A percentile compares a stretch with the other conserved stretches of the same genome.
Conservation (phyloP, 2,329 filamentous ascomycete genomes). For the Stagonosporopsis rhizophila region DNA sequence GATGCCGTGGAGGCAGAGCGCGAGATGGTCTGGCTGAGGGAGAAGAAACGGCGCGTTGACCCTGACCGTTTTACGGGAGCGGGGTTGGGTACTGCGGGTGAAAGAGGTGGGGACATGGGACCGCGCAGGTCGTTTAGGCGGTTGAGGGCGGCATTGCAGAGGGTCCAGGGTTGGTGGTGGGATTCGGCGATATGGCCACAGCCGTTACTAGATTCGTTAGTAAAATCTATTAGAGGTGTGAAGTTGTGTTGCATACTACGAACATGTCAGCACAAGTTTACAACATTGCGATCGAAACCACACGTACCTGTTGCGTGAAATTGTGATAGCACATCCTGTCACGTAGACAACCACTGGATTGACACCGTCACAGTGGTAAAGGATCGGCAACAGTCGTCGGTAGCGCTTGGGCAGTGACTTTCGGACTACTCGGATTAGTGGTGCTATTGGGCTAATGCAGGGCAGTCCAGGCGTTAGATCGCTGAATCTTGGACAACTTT, state of each 20-base stretch:
- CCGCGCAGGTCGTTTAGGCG: constrained; percentile 35
- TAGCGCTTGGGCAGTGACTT: neutral
- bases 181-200: constrained; percentile 45
- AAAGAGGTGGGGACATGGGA: constrained; percentile 38
- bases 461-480: neutral
- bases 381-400: neutral
- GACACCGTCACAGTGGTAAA: neutral
- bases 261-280: neutral
- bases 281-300: neutral
- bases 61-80: constrained; percentile 29
- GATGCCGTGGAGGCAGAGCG: constrained; percentile 31
- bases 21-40: constrained; percentile 33
- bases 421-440: neutral
- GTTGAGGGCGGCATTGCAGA: constrained; percentile 35
- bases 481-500: neutral
- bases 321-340: constrained; percentile 42
- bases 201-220: constrained; percentile 23
- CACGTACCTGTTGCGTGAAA: constrained; percentile 37
- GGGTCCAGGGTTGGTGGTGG: constrained; percentile 35
- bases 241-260: neutral
- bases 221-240: neutral
- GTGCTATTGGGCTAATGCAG: constrained; percentile 6
- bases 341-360: neutral
- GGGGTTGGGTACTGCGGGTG: constrained; percentile 19
- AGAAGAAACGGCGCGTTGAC: constrained; percentile 37